Evolutionary conservation across 2,329 filamentous ascomycete genomes (phyloP).

Genomic region (Aphanocladium album): DNA sequence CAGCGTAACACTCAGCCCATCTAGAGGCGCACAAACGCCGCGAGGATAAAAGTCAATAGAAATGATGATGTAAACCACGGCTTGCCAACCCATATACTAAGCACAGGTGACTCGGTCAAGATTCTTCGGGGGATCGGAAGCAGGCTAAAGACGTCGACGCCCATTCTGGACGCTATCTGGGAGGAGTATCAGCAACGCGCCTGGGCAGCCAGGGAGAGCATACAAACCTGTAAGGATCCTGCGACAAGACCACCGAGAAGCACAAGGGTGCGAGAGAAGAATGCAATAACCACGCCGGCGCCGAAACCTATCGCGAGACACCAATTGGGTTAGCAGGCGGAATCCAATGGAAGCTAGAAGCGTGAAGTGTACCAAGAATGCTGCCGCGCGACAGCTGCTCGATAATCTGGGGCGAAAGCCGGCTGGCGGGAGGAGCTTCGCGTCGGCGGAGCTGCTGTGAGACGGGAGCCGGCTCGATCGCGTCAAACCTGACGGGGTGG

Average conservation of each 20-base stretch:
- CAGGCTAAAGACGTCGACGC: slow-evolving; percentile 35
- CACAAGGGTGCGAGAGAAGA: slow-evolving; percentile 67
- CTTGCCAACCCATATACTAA: slow-evolving; percentile 50
- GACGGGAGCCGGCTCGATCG: slow-evolving; percentile 18
- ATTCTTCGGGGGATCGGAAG: slow-evolving; percentile 32
- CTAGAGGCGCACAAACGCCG: slow-evolving; percentile 45
- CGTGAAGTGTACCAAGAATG: slow-evolving; percentile 37
- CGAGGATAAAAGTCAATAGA: slow-evolving; percentile 66
- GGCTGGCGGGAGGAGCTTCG: slow-evolving; percentile 11
- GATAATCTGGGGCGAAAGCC: slow-evolving; percentile 29
- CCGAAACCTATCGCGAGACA: slow-evolving; percentile 45
- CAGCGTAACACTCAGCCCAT: slow-evolving; percentile 72
- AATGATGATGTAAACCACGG: slow-evolving; percentile 65
- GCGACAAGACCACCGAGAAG: slow-evolving; percentile 61
- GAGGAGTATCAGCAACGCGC: not conserved
- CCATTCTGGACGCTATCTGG: slow-evolving; percentile 40
- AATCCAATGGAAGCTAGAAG: too few relatives aligned
- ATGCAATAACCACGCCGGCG: slow-evolving; percentile 59
- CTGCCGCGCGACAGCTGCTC: slow-evolving; percentile 51
- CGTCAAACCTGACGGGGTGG: slow-evolving; percentile 25
- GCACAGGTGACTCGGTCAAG: slow-evolving; percentile 34
- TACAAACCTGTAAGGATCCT: slow-evolving; percentile 57
- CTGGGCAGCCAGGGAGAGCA: not conserved
- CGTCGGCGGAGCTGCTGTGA: slow-evolving; percentile 14
- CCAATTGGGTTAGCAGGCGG: not conserved